phyloP scores from a whole-genome alignment of 1,284 basidiomycete species.

The Ceratobasidium sp. region DNA sequence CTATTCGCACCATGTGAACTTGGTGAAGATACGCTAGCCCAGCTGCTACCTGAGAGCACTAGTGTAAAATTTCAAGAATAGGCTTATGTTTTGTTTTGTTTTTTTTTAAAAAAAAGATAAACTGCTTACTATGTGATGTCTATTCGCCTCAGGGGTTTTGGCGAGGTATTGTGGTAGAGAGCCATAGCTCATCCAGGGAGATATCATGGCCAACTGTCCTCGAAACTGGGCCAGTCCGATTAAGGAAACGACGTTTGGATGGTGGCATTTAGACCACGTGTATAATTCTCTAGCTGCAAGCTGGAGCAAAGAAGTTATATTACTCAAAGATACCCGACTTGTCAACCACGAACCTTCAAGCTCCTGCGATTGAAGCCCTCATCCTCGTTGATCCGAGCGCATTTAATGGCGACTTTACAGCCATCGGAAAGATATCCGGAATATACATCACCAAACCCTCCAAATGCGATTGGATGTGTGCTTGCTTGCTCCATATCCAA shows the following conservation, averaged over 20 bases:
- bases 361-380: background rate
- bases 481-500: background rate
- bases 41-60: conserved; percentile 2
- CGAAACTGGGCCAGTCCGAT: conserved; percentile 9
- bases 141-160: background rate
- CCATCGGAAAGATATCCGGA: background rate
- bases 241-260: background rate
- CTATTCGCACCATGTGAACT: background rate
- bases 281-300: background rate
- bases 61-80: no score
- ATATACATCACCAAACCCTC: conserved; percentile 16
- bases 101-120: background rate
- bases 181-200: conserved; percentile 26
- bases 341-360: no score
- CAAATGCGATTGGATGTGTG: background rate
- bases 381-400: background rate
- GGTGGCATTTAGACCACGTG: conserved; percentile 16
- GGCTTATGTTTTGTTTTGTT: no score
- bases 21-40: conserved; percentile 12
- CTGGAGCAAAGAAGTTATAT: background rate
- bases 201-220: background rate
- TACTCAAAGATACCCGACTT: no score
- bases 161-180: background rate
- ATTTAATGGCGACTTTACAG: background rate
- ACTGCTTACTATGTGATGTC: background rate